These are phyloP conservation scores for Rhodotorula sp. DNA, from an alignment of 1,284 basidiomycete genomes.

Conservation along the genomic window DNA sequence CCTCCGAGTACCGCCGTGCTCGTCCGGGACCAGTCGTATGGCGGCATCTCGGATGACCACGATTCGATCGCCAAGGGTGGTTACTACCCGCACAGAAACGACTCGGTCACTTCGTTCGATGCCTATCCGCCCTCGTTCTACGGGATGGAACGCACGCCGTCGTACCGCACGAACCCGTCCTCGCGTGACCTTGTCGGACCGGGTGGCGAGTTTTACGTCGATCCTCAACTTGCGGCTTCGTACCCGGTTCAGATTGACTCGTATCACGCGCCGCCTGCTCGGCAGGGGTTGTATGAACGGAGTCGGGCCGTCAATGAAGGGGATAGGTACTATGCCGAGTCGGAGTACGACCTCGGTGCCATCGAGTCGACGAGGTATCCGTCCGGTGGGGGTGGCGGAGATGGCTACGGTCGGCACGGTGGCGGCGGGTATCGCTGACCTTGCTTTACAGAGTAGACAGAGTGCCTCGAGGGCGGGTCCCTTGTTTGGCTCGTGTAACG, in stretches of 20 bases:
- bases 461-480: no score
- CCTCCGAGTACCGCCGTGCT: not conserved
- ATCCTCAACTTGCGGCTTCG: not conserved
- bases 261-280: not conserved
- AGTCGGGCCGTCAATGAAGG: not conserved
- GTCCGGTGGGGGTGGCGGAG: not conserved
- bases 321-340: not conserved
- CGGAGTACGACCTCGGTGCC: not conserved
- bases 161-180: constrained; percentile 25
- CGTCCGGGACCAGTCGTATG: constrained; percentile 2
- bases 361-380: not conserved
- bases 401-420: not conserved
- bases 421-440: not conserved
- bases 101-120: constrained; percentile 24
- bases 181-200: not conserved
- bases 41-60: not conserved
- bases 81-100: constrained; percentile 19
- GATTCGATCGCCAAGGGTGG: constrained; percentile 17
- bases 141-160: constrained; percentile 9
- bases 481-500: no score
- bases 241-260: not conserved
- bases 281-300: not conserved
- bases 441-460: no score
- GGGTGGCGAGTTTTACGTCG: no score
- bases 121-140: constrained; percentile 15